A percentile compares a stretch with the other conserved stretches of the same genome.
These are phyloP conservation scores for Verticillium tricorpus DNA, from an alignment of 2,329 filamentous ascomycete genomes.

Conservation along the genomic window DNA sequence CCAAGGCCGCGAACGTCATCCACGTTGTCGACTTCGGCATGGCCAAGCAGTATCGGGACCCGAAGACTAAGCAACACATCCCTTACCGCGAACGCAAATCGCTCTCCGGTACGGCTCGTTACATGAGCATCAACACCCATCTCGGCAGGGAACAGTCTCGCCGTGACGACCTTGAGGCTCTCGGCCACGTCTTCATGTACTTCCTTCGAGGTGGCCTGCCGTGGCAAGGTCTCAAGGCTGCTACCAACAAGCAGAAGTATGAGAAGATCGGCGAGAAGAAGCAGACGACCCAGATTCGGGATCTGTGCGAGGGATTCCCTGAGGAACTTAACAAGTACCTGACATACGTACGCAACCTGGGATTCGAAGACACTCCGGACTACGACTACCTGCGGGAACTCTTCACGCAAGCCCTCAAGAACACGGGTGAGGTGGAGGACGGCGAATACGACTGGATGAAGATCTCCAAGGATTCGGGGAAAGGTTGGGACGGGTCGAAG, in stretches of 20 bases:
- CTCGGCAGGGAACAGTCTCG: slow-evolving; percentile 92
- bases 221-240: slow-evolving; percentile 70
- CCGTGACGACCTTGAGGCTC: slow-evolving; percentile 89
- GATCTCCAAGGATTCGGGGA: slow-evolving; percentile 75
- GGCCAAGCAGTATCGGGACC: slow-evolving; percentile 98
- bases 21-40: slow-evolving; percentile 99
- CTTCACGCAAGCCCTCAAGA: slow-evolving; percentile 94
- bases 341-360: slow-evolving; percentile 93
- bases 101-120: slow-evolving; percentile 90
- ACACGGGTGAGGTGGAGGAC: slow-evolving; percentile 89
- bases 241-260: slow-evolving; percentile 92
- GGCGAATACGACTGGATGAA: slow-evolving; percentile 99
- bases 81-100: slow-evolving; percentile 97
- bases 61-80: slow-evolving; percentile 98
- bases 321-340: slow-evolving; percentile 98
- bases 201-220: slow-evolving; percentile 67
- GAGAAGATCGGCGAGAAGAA: slow-evolving; percentile 99
- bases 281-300: slow-evolving; percentile 94
- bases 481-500: slow-evolving; percentile 74
- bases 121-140: slow-evolving; percentile 99
- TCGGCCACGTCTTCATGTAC: slow-evolving; percentile 72
- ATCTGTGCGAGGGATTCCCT: slow-evolving; percentile 92
- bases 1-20: slow-evolving; percentile 95
- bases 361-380: slow-evolving; percentile 96
- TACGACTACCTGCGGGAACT: slow-evolving; percentile 97